Evolutionary conservation across 441 rosid species (phyloP).

Genomic region (Jatropha podagrica): DNA sequence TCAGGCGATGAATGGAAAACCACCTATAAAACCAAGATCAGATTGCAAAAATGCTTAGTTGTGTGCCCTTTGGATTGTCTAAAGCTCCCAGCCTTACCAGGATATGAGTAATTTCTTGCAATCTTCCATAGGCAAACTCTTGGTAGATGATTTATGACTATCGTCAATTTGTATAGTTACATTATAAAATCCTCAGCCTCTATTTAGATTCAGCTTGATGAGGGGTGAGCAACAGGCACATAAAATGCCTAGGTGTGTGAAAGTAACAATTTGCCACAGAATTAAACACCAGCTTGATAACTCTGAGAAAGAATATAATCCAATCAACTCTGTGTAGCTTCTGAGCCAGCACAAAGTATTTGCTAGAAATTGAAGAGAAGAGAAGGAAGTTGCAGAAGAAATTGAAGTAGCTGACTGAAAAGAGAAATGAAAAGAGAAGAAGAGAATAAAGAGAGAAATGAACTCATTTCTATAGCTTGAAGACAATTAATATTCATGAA

Average conservation of each 20-base stretch:
- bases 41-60: neutral
- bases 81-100: neutral
- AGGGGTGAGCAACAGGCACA: neutral
- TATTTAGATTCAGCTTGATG: neutral
- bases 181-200: conserved; percentile 1
- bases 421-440: neutral
- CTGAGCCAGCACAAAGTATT: neutral
- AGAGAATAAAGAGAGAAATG: neutral
- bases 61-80: neutral
- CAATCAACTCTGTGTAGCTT: too few relatives aligned
- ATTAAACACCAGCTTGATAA: neutral
- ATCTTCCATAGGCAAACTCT: neutral
- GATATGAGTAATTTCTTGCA: neutral
- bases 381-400: neutral
- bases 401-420: neutral
- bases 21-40: neutral
- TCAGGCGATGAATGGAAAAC: too few relatives aligned
- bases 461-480: neutral
- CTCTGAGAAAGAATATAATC: neutral
- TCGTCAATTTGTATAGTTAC: neutral
- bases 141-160: neutral
- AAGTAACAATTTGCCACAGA: neutral
- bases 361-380: neutral
- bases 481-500: neutral
- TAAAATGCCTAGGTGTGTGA: neutral